These are phyloP conservation scores for Galerina marginata DNA, from an alignment of 768 basidiomycete genomes.

Conservation along the genomic window DNA sequence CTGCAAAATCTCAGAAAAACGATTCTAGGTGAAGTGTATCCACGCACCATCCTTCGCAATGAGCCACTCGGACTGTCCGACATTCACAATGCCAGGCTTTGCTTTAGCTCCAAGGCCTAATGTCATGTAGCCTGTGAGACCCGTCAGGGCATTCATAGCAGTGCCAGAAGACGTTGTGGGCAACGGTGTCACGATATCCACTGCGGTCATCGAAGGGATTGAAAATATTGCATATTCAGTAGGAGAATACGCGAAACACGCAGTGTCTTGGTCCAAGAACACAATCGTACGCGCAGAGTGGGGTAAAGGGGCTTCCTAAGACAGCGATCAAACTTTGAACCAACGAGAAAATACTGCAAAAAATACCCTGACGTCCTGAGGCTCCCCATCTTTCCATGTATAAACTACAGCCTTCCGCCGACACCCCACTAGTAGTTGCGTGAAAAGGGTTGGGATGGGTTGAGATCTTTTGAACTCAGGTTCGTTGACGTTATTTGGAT, in stretches of 20 bases:
- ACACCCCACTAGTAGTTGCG: slow-evolving; percentile 84
- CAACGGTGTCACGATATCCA: slow-evolving; percentile 58
- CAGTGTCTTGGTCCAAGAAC: slow-evolving; percentile 66
- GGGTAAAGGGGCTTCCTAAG: slow-evolving; percentile 79
- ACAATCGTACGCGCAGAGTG: slow-evolving; percentile 89
- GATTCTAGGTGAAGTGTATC: neutral
- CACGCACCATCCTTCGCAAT: slow-evolving; percentile 80
- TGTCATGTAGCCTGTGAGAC: slow-evolving; percentile 86
- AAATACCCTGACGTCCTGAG: slow-evolving; percentile 71
- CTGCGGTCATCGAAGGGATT: slow-evolving; percentile 58
- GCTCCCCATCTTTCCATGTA: slow-evolving; percentile 85
- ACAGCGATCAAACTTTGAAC: neutral
- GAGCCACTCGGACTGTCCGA: slow-evolving; percentile 67
- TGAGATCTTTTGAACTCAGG: slow-evolving; percentile 38
- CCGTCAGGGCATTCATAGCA: slow-evolving; percentile 79
- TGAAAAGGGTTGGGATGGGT: slow-evolving; percentile 70
- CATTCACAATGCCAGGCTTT: slow-evolving; percentile 63
- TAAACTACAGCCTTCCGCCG: slow-evolving; percentile 84
- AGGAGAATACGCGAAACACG: slow-evolving; percentile 82
- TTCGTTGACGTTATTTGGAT: slow-evolving; percentile 25
- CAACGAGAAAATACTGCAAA: neutral
- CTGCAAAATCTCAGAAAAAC: slow-evolving; percentile 39
- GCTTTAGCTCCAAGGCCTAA: slow-evolving; percentile 77
- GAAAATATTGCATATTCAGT: slow-evolving; percentile 80
- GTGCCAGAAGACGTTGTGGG: slow-evolving; percentile 49